Evolutionary conservation across 352 stramenopile genomes (phyloP).

Genomic region (Phytophthora quininea): DNA sequence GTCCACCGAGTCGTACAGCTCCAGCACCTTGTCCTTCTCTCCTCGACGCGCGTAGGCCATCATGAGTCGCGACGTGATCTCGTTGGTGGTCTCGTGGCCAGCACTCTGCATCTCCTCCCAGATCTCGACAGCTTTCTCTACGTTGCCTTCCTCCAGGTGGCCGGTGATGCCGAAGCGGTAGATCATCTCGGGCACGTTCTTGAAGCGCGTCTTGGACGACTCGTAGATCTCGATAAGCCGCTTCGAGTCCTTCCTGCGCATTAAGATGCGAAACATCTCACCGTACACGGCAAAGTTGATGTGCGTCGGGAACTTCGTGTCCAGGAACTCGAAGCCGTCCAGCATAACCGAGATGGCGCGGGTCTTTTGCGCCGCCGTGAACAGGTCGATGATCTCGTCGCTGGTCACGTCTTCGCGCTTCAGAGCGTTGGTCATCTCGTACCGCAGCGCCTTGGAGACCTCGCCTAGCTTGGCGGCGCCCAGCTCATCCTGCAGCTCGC

Average conservation of each 20-base stretch:
- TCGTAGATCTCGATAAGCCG: constrained; percentile 62
- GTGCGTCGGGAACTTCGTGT: constrained; percentile 44
- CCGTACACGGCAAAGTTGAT: constrained; percentile 72
- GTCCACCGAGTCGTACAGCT: constrained; percentile 62
- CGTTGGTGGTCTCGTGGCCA: constrained; percentile 66
- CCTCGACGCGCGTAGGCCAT: constrained; percentile 48
- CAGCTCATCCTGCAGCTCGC: constrained; percentile 45
- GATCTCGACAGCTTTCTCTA: constrained; percentile 48
- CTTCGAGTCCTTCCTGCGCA: constrained; percentile 37
- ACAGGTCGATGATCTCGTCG: constrained; percentile 60
- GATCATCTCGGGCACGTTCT: constrained; percentile 66
- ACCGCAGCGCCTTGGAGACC: constrained; percentile 46
- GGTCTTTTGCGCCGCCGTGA: constrained; percentile 61
- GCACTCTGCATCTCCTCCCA: constrained; percentile 60
- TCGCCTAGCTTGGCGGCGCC: constrained; percentile 34
- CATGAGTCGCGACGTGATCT: constrained; percentile 74
- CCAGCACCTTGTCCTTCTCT: constrained; percentile 54
- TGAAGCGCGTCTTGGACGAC: constrained; percentile 45
- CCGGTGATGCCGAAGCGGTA: constrained; percentile 74
- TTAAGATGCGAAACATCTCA: constrained; percentile 61
- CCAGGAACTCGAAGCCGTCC: constrained; percentile 53
- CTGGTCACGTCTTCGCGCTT: constrained; percentile 46
- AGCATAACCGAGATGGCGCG: constrained; percentile 53
- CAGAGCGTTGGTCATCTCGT: constrained; percentile 40
- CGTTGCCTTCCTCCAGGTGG: constrained; percentile 54